Conservation (phyloP, 192 early-diverging fungal genomes). For the Entomortierella lignicola region DNA sequence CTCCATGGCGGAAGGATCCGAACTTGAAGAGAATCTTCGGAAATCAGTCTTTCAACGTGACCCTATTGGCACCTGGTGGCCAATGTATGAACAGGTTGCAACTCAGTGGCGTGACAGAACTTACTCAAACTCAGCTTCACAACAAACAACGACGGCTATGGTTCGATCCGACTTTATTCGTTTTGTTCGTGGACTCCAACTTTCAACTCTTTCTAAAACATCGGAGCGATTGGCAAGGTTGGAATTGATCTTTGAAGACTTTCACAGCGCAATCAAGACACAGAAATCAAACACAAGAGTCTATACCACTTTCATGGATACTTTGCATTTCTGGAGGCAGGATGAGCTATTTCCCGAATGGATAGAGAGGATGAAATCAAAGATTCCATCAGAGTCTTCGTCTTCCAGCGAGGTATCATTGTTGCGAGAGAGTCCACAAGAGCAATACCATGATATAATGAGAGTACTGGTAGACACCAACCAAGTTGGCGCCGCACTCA, state of each 20-base stretch:
- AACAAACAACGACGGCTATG: slow-evolving; percentile 13
- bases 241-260: slow-evolving; percentile 39
- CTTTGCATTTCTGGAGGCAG: slow-evolving; percentile 33
- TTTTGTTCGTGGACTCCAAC: slow-evolving; percentile 19
- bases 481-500: slow-evolving; percentile 20
- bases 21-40: slow-evolving; percentile 29
- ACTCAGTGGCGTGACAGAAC: slow-evolving; percentile 8
- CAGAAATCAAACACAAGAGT: slow-evolving; percentile 40
- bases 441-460: slow-evolving; percentile 49
- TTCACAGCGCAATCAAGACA: slow-evolving; percentile 12
- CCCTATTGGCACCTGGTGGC: slow-evolving; percentile 37
- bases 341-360: slow-evolving; percentile 12
- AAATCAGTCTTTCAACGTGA: slow-evolving; percentile 31
- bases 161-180: slow-evolving; percentile 26
- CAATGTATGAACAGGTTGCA: slow-evolving; percentile 29
- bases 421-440: slow-evolving; percentile 24
- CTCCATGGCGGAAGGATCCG: slow-evolving; percentile 17
- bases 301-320: slow-evolving; percentile 31
- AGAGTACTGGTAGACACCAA: slow-evolving; percentile 15
- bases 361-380: slow-evolving; percentile 26
- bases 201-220: slow-evolving; percentile 1
- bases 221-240: slow-evolving; percentile 1
- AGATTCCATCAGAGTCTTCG: not conserved
- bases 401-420: too few species aligned
- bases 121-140: not conserved